phyloP scores from a whole-genome alignment of 2,329 filamentous ascomycete species.

The Trematosphaeria pertusa region DNA sequence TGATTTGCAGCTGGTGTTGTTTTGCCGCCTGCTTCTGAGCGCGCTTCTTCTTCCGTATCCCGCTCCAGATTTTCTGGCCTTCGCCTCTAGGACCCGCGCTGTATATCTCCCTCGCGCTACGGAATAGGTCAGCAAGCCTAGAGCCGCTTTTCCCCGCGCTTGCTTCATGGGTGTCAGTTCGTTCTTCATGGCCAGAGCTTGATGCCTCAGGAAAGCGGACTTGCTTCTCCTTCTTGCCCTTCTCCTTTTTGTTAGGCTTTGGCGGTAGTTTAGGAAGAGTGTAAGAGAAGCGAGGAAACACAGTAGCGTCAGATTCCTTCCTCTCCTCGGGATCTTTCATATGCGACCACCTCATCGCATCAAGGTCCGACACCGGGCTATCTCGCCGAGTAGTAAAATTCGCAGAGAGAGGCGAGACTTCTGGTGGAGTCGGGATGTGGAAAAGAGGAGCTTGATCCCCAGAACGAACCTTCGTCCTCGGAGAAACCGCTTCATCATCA shows the following conservation, averaged over 20 bases:
- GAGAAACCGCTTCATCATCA: too few species aligned
- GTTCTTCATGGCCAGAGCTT: too few species aligned
- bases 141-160: too few species aligned
- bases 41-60: slow-evolving; percentile 18
- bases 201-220: neutral
- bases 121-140: slow-evolving; percentile 10
- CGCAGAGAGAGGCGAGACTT: slow-evolving; percentile 1
- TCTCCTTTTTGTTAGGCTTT: neutral
- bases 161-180: too few species aligned
- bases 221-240: neutral
- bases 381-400: neutral
- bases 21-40: neutral
- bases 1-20: slow-evolving; percentile 1
- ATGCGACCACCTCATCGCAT: neutral
- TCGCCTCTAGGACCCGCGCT: slow-evolving; percentile 32
- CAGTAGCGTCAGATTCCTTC: neutral
- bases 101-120: slow-evolving; percentile 28
- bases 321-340: too few species aligned
- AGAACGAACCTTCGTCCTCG: neutral
- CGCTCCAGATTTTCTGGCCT: slow-evolving; percentile 30
- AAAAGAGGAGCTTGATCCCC: neutral
- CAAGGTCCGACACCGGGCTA: neutral
- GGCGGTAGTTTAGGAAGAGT: neutral
- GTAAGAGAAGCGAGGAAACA: neutral
- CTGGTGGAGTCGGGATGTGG: neutral